Conservation (phyloP, 345 rosid genomes). For the Jatropha curcas region DNA sequence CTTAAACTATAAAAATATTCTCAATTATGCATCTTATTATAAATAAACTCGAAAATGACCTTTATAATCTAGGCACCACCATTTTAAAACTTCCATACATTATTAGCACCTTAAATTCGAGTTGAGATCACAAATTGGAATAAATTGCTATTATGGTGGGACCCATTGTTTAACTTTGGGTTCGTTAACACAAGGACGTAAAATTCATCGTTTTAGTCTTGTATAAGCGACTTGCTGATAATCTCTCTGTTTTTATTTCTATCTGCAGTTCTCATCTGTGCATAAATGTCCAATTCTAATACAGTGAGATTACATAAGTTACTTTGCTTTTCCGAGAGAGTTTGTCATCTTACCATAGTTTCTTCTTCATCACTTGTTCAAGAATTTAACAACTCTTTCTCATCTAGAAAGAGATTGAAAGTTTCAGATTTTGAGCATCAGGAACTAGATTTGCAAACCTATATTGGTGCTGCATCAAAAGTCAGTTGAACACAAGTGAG, state of each 20-base stretch:
- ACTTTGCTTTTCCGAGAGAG: conserved; percentile 1
- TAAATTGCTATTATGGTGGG: no score
- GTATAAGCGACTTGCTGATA: background rate
- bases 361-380: conserved; percentile 36
- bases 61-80: no score
- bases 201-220: background rate
- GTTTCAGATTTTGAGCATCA: conserved; percentile 28
- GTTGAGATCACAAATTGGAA: no score
- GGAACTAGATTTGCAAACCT: conserved; percentile 23
- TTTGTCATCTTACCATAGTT: conserved; percentile 46
- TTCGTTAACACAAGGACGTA: no score
- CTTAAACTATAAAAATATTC: no score
- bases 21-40: no score
- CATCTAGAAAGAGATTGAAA: conserved; percentile 43
- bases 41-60: no score
- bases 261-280: background rate
- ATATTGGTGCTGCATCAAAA: conserved; percentile 33
- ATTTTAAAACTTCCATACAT: no score
- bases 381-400: conserved; percentile 15
- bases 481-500: conserved; percentile 28
- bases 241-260: background rate
- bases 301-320: background rate
- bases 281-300: background rate
- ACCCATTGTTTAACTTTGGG: no score
- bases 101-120: no score